phyloP scores from a whole-genome alignment of 257 asterid genomes.

The Solanum chiquidenum region DNA sequence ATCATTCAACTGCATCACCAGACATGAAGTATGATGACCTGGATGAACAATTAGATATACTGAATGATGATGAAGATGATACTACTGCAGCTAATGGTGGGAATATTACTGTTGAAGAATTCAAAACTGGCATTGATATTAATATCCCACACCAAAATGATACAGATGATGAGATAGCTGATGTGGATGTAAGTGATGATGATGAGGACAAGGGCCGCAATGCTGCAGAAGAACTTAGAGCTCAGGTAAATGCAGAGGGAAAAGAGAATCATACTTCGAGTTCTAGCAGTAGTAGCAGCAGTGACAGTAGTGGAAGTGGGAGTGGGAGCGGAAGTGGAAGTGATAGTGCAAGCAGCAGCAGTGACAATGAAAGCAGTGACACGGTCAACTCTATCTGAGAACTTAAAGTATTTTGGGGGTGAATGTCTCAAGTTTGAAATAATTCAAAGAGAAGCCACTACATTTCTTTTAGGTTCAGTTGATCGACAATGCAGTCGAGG shows the following conservation, averaged over 20 bases:
- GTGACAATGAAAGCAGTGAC: constrained; percentile 75
- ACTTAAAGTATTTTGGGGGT: neutral
- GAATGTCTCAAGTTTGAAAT: neutral
- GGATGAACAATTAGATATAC: constrained; percentile 64
- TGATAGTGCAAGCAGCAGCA: constrained; percentile 51
- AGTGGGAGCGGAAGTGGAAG: constrained; percentile 48
- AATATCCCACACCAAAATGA: constrained; percentile 64
- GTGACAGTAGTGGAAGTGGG: constrained; percentile 59
- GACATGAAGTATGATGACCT: constrained; percentile 47
- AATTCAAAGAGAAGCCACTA: neutral
- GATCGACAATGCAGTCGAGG: neutral
- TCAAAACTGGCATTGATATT: constrained; percentile 61
- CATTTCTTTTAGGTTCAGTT: neutral
- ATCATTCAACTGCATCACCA: constrained; percentile 45
- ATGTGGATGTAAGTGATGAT: constrained; percentile 75
- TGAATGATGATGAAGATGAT: constrained; percentile 53
- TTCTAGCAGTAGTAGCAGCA: constrained; percentile 62
- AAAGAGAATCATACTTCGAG: constrained; percentile 46
- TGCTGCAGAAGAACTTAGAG: constrained; percentile 93
- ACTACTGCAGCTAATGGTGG: constrained; percentile 31
- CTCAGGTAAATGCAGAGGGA: constrained; percentile 50
- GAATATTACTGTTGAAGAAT: constrained; percentile 39
- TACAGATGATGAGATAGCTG: constrained; percentile 83
- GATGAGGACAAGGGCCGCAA: constrained; percentile 61
- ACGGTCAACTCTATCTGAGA: constrained; percentile 49